phyloP scores from a whole-genome alignment of 2,329 filamentous ascomycete genomes.

The Dryadomyces quercivorus region DNA sequence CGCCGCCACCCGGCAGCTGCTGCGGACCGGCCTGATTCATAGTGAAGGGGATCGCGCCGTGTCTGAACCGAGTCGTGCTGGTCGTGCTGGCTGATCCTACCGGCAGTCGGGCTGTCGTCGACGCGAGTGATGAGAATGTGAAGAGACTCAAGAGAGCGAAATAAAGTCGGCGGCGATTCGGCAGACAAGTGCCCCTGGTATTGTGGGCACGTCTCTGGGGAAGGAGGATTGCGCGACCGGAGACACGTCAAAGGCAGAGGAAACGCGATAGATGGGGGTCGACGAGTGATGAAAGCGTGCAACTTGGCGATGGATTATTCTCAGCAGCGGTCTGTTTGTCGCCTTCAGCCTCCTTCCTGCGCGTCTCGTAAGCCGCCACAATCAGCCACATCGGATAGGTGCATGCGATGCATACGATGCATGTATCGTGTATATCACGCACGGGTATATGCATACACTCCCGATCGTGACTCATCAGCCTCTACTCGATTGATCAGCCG shows the following conservation, averaged over 20 bases:
- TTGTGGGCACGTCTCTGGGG: too few species aligned
- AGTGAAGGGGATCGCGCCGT: neutral
- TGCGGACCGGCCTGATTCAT: slow-evolving; percentile 9
- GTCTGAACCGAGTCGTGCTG: neutral
- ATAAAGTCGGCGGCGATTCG: too few species aligned
- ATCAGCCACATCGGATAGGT: neutral
- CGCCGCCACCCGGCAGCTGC: slow-evolving; percentile 7
- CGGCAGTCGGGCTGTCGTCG: too few species aligned
- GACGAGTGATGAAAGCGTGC: neutral
- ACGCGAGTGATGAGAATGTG: neutral
- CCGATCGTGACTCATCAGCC: neutral
- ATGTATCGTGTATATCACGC: too few species aligned
- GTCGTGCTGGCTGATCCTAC: too few species aligned
- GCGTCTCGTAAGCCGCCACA: too few species aligned
- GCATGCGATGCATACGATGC: neutral
- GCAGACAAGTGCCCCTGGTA: too few species aligned
- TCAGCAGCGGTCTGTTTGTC: neutral
- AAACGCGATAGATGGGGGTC: neutral
- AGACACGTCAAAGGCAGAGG: too few species aligned
- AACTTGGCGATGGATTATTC: neutral
- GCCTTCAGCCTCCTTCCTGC: neutral
- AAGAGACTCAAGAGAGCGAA: too few species aligned
- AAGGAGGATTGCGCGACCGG: too few species aligned
- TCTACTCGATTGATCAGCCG: neutral
- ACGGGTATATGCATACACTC: too few species aligned